Evolutionary conservation across 179 eudicot genomes (phyloP), one percentile per base, ranked within the genome.

Genomic region (Beta macrorhiza): DNA sequence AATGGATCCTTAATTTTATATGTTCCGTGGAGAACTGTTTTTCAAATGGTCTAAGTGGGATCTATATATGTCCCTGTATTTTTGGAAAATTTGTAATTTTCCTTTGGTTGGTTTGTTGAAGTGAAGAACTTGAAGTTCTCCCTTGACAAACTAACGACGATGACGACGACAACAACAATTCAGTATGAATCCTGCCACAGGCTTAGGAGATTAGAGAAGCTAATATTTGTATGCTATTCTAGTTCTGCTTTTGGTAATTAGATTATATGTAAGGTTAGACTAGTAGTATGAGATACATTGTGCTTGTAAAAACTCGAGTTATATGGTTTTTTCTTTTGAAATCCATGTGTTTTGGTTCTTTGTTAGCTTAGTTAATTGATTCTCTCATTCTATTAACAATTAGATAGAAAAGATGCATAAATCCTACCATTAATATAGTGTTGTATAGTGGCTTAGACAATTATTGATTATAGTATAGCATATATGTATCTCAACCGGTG

Each of bases 41-140:
- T 49, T 9, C 53, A 49, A 49, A 49, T 49, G 10, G 53, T 9
- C 1, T 7, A 9, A 6, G 9, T 49, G 53, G 53, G 42, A 37
- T 37, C 4, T 49, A 49, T 62, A 25, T 2, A 20, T 1, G 67
- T 56, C 11, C 17, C 59, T 56, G 2, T 3, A 19, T 15, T 11
- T 11, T 11, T 12, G 14, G 59, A 1, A 15, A 69, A 4, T 70
- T 63, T 37, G 76, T 56, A 37, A n/a, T 12, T 53, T 4, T 2
- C 22, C 7, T 32, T 61, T 7, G 68, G 74, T 32, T 72, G 78
- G 63, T 68, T 79, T 75, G 61, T 79, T 68, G 76, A 75, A 58
- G 82, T 74, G 85, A 77, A 75, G 85, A 74, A 72, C n/a, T 70
- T 56, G 7, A 74, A 25, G 69, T 78, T 78, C 76, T 72, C 72